Conservation (phyloP, 768 basidiomycete species). For the Tricholoma flavovirens region DNA sequence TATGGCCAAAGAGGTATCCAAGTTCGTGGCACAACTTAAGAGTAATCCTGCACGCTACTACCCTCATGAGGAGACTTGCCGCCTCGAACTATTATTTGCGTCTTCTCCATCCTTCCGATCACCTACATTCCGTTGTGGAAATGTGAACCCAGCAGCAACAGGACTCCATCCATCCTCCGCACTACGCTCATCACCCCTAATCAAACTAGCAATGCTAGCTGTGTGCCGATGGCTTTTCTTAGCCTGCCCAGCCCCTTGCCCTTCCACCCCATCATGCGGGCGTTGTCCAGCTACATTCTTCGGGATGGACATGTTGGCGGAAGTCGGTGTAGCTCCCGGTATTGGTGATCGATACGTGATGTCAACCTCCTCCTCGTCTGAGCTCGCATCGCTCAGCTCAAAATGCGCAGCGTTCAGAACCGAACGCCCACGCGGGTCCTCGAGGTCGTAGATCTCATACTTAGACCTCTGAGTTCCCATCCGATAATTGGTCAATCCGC, state of each 20-base stretch:
- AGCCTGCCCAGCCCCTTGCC: conserved; percentile 3
- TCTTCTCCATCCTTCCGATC: conserved; percentile 4
- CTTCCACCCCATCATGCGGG: conserved; percentile 18
- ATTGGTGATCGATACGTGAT: conserved; percentile 69
- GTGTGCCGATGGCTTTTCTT: conserved; percentile 64
- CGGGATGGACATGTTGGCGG: conserved; percentile 23
- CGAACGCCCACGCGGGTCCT: conserved; percentile 43
- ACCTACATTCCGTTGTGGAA: conserved; percentile 6
- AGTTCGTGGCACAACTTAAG: background rate
- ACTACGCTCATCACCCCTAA: conserved; percentile 65
- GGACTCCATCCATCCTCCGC: conserved; percentile 85
- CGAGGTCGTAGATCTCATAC: conserved; percentile 75
- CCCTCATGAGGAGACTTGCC: background rate
- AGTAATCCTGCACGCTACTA: background rate
- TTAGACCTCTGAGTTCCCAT: conserved; percentile 40
- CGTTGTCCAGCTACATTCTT: conserved; percentile 3
- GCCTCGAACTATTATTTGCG: background rate
- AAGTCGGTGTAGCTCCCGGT: conserved; percentile 29
- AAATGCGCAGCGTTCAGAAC: conserved; percentile 46
- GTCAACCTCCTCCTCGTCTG: conserved; percentile 65
- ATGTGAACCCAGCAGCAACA: conserved; percentile 33
- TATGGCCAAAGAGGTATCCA: background rate
- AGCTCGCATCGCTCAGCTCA: conserved; percentile 47
- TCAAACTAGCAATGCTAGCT: conserved; percentile 78
- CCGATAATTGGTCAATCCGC: conserved; percentile 14